Evolutionary conservation across 768 basidiomycete genomes (phyloP).

Genomic region (Tulasnella sp.): DNA sequence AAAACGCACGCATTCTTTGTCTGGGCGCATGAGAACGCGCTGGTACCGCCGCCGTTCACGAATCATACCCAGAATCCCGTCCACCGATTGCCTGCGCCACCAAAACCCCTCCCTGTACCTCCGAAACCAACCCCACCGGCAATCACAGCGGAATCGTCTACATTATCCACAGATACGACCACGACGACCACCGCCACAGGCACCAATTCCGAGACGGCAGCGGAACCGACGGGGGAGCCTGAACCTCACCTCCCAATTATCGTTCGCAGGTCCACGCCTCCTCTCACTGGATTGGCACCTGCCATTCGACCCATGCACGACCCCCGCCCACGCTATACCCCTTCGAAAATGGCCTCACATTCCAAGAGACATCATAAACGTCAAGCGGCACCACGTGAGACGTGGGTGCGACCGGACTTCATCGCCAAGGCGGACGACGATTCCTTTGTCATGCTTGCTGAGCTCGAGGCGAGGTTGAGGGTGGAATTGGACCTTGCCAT

Average conservation of each 20-base stretch:
- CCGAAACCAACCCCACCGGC: neutral
- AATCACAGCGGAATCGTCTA: neutral
- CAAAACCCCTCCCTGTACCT: neutral
- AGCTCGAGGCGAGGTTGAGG: constrained; percentile 34
- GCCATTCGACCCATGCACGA: constrained; percentile 28
- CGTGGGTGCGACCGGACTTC: constrained; percentile 31
- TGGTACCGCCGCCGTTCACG: constrained; percentile 16
- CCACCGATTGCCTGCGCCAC: constrained; percentile 8
- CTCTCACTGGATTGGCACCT: constrained; percentile 16
- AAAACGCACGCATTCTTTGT: constrained; percentile 37
- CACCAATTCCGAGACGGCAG: neutral
- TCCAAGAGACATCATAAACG: neutral
- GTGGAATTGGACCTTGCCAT: constrained; percentile 21
- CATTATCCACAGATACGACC: neutral
- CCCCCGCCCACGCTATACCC: constrained; percentile 14
- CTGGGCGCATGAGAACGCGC: constrained; percentile 28
- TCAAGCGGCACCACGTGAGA: neutral
- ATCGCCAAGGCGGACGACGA: constrained; percentile 41
- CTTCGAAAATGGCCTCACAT: constrained; percentile 20
- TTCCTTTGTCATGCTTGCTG: constrained; percentile 34
- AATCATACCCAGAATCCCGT: constrained; percentile 11
- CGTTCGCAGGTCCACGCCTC: neutral
- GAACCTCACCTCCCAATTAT: constrained; percentile 2
- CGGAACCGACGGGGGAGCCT: neutral
- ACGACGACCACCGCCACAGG: neutral